These are phyloP conservation scores for Geotrichum bryndzae DNA, from an alignment of 1,139 yeast genomes.

Conservation along the genomic window DNA sequence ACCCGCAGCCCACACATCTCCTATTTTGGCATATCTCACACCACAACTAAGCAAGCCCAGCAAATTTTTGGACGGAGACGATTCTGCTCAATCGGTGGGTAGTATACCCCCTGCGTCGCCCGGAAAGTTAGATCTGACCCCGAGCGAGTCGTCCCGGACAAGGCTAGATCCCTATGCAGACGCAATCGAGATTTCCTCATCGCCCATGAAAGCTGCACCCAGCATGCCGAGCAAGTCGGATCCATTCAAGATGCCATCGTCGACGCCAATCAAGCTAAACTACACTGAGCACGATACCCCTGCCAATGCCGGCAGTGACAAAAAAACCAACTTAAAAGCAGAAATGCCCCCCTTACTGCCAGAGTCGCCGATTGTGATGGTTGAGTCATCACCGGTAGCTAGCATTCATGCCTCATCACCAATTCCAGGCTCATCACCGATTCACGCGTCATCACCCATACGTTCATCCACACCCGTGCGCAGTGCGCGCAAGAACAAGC, in stretches of 20 bases:
- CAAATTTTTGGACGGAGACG: not conserved
- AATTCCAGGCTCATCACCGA: not conserved
- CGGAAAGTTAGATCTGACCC: not conserved
- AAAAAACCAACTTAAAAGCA: not conserved
- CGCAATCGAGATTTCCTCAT: not conserved
- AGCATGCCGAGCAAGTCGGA: not conserved
- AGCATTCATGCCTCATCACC: not conserved
- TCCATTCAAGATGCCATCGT: not conserved
- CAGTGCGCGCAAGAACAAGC: not conserved
- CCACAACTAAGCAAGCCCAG: not conserved
- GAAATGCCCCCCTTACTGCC: not conserved
- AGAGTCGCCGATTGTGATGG: not conserved
- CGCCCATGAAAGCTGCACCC: not conserved
- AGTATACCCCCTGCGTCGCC: not conserved
- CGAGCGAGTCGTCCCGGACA: not conserved
- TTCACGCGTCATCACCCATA: not conserved
- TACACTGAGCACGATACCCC: not conserved
- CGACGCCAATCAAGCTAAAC: not conserved
- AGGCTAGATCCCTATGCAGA: not conserved
- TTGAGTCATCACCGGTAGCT: not conserved
- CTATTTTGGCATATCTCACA: not conserved
- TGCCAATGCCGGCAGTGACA: not conserved
- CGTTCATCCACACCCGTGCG: not conserved
- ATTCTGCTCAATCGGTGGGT: not conserved
- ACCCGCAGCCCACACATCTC: not conserved